Conservation (phyloP, 2,329 filamentous ascomycete species). For the Penicillium palitans region DNA sequence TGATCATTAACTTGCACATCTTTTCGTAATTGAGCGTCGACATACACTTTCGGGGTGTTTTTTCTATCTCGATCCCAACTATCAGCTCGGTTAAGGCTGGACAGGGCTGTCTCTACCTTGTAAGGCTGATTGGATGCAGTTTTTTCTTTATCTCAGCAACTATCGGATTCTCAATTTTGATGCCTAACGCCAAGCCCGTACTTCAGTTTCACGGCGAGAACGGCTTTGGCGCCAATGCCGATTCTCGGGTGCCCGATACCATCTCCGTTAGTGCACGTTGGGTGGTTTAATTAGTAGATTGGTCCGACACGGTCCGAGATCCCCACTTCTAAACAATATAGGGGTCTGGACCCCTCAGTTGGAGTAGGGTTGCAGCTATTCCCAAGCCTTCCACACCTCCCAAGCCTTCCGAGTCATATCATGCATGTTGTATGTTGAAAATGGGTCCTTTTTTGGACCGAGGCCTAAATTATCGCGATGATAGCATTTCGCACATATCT, state of each 20-base stretch:
- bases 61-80: background rate
- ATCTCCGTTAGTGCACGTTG: background rate
- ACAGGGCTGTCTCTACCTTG: background rate
- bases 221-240: background rate
- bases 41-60: constrained; percentile 1
- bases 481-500: background rate
- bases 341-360: background rate
- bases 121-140: background rate
- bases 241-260: background rate
- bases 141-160: background rate
- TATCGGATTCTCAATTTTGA: background rate
- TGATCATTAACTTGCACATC: constrained; percentile 9
- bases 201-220: background rate
- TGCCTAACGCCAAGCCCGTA: constrained; percentile 5
- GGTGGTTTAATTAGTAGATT: background rate
- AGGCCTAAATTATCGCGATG: too few species aligned
- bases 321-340: background rate
- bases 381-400: background rate
- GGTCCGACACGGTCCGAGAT: background rate
- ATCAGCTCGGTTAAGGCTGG: constrained; percentile 2
- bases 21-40: background rate
- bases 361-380: background rate
- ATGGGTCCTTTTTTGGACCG: too few species aligned
- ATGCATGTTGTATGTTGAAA: background rate
- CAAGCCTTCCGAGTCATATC: background rate